Evolutionary conservation across 75 land plant genomes (phyloP).

Genomic region (Isoetes taiwanensis): DNA sequence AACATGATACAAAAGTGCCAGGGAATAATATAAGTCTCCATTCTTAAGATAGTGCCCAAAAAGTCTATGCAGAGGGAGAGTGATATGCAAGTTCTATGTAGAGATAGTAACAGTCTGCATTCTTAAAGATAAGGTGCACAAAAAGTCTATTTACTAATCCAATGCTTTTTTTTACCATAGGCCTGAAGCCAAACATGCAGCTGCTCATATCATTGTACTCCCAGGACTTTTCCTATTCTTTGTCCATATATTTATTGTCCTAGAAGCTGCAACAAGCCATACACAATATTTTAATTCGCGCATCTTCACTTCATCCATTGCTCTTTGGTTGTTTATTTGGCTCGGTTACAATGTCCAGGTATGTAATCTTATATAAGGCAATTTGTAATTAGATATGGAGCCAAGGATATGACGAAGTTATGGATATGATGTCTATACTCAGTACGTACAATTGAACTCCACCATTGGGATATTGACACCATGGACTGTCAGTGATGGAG

Average conservation of each 20-base stretch:
- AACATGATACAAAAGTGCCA: too few relatives aligned
- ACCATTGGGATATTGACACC: slow-evolving; percentile 3
- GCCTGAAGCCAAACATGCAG: background rate
- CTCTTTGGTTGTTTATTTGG: background rate
- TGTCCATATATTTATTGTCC: background rate
- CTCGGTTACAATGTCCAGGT: slow-evolving; percentile 4
- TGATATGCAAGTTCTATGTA: background rate
- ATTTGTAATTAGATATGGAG: background rate
- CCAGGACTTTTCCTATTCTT: slow-evolving; percentile 3
- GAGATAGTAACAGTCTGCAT: too few relatives aligned
- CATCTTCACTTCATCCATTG: background rate
- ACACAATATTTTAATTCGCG: background rate
- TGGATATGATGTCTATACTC: background rate
- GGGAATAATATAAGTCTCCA: too few relatives aligned
- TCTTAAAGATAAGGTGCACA: too few relatives aligned
- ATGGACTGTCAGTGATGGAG: background rate
- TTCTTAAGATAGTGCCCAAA: background rate
- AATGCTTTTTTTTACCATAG: background rate
- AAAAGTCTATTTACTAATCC: too few relatives aligned
- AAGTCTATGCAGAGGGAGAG: background rate
- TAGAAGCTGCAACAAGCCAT: background rate
- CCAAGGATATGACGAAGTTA: background rate
- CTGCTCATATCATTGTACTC: background rate
- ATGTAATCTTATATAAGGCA: background rate
- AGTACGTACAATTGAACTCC: slow-evolving; percentile 2